Evolutionary conservation across 2,329 filamentous ascomycete genomes (phyloP), one percentile per base, ranked within the genome.

Genomic region (Alternaria sp.): DNA sequence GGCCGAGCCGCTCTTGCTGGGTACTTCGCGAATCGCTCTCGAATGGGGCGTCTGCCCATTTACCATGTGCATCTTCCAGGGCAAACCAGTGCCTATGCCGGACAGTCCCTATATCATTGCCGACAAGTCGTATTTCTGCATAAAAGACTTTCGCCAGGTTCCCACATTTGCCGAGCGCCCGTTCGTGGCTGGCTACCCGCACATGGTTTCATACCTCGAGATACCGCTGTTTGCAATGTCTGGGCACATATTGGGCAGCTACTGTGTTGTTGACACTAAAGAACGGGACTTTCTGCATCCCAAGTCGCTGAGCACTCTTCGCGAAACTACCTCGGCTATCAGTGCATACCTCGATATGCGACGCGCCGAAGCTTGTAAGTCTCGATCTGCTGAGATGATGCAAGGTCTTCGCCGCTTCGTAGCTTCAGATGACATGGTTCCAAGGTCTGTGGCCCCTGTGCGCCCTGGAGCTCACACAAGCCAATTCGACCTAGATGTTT

Each of bases 11-110:
- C 45, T 66, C 12, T 21, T 66, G 10, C 26, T 66, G 12, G 60
- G 60, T 26, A 60, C 57, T 30, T 21, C 63, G 3, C 40, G 61
- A 17, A 56, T 66, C 32, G 40, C 63, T 3, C 60, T 66, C 6
- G 63, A 63, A 21, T 66, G 63, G 63, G 63, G 63, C n/a, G 63
- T 66, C 28, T 66, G 63, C 21, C 60, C 63, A 15, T 58, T 61
- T 11, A 63, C 60, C 17, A 63, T 66, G 60, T 60, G 57, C 9
- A 44, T 63, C n/a, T 66, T 63, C 36, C 58, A 61, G 12, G 58
- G 54, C 26, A 61, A 40, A 23, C 17, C 46, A 19, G 58, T 61
- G 7, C 21, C n/a, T 6, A 11, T 61, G 21, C 62, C 58, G 3
- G 47, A 49, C 0, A 61, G 17, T 13, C 62, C 62, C 12, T 61